Percentiles rank a stretch among this genome's conserved stretches.
phyloP scores from a whole-genome alignment of 495 filamentous ascomycete species.

The Pyronema domesticum region DNA sequence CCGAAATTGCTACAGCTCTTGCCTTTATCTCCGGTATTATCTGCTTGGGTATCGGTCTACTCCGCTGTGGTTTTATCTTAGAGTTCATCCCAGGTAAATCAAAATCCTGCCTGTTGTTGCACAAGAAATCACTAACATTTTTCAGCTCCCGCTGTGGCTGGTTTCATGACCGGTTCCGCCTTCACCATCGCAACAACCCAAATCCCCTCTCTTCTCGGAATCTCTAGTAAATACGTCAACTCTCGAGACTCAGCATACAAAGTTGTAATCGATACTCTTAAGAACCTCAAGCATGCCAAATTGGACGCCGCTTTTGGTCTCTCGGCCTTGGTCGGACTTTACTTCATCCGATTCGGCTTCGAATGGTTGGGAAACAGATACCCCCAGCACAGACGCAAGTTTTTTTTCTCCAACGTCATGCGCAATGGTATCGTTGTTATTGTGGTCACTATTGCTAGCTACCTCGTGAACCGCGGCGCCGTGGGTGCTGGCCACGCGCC shows the following conservation, averaged over 20 bases:
- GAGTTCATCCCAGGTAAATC: constrained; percentile 34
- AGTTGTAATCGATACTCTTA: constrained; percentile 37
- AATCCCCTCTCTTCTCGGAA: constrained; percentile 33
- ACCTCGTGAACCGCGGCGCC: constrained; percentile 24
- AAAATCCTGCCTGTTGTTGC: background rate
- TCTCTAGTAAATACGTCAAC: constrained; percentile 28
- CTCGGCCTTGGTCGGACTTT: constrained; percentile 33
- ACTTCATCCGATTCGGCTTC: constrained; percentile 32
- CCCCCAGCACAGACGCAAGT: constrained; percentile 17
- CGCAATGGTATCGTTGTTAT: constrained; percentile 21
- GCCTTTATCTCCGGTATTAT: constrained; percentile 33
- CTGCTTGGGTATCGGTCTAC: constrained; percentile 32
- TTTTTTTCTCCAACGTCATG: constrained; percentile 21
- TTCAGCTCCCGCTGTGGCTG: constrained; percentile 28
- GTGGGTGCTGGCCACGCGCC: constrained; percentile 28
- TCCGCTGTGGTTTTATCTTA: constrained; percentile 34
- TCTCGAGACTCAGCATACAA: constrained; percentile 33
- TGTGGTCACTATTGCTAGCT: constrained; percentile 18
- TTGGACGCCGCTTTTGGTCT: constrained; percentile 38
- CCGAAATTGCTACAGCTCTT: constrained; percentile 30
- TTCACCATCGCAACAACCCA: constrained; percentile 36
- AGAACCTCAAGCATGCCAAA: constrained; percentile 28
- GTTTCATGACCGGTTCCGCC: constrained; percentile 39
- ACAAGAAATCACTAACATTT: background rate
- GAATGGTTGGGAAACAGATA: constrained; percentile 28